Conservation (phyloP, 345 rosid species). For the Melaleuca quinquenervia region DNA sequence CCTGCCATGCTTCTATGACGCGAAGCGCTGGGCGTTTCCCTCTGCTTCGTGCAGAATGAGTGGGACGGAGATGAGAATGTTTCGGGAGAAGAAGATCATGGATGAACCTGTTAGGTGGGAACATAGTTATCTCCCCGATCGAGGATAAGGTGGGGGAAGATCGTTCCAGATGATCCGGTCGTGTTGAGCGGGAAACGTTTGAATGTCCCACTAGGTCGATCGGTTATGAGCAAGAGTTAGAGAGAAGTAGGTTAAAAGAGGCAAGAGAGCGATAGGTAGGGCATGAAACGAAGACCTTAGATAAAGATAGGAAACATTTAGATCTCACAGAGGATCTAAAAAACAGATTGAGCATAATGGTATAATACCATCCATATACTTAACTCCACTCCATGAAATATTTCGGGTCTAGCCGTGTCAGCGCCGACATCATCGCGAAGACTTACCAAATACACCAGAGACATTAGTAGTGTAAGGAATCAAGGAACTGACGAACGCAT, state of each 20-base stretch:
- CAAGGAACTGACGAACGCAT: not conserved
- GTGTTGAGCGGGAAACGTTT: not conserved
- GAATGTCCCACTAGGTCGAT: not conserved
- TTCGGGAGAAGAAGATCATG: not conserved
- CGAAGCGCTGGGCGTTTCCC: not conserved
- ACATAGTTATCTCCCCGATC: not conserved
- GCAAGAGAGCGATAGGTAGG: too few relatives aligned
- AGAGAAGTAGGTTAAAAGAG: not conserved
- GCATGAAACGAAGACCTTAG: too few relatives aligned
- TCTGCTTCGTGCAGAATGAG: too few relatives aligned
- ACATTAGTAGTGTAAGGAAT: not conserved
- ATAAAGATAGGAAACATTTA: too few relatives aligned
- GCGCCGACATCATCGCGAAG: rapidly evolving
- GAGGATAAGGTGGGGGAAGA: not conserved
- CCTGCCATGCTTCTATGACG: not conserved
- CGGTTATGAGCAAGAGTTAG: not conserved
- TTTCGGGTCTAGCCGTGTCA: not conserved
- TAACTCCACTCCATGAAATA: not conserved
- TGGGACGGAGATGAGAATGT: not conserved
- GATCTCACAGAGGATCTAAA: too few relatives aligned
- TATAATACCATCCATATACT: not conserved
- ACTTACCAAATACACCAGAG: not conserved
- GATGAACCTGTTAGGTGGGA: not conserved
- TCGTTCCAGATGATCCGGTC: not conserved
- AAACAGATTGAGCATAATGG: too few relatives aligned